phyloP scores from a whole-genome alignment of 1,284 basidiomycete species.

The Boletus calvinii region DNA sequence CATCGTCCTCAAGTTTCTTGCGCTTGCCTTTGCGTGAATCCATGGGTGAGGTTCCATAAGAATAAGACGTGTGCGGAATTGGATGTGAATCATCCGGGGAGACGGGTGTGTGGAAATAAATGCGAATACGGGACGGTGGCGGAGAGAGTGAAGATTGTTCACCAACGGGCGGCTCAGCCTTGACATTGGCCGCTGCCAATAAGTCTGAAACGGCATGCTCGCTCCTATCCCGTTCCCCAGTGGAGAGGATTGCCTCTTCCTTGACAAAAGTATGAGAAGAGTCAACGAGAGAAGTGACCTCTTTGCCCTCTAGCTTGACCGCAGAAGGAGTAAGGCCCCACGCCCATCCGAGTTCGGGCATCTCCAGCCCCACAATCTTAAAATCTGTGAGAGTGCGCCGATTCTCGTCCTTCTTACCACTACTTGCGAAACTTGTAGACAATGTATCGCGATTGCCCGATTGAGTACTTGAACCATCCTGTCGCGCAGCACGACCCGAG shows the following conservation, averaged over 20 bases:
- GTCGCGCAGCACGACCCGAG: constrained; percentile 50
- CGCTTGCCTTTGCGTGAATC: constrained; percentile 75
- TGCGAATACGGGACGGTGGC: constrained; percentile 75
- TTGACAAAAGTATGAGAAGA: constrained; percentile 37
- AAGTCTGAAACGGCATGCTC: constrained; percentile 26
- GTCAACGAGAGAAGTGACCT: constrained; percentile 29
- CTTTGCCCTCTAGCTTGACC: constrained; percentile 40
- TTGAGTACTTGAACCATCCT: constrained; percentile 45
- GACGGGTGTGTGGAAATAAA: constrained; percentile 85
- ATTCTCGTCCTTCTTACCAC: constrained; percentile 77
- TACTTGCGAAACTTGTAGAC: constrained; percentile 42
- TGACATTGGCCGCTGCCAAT: constrained; percentile 32
- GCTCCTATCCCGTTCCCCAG: constrained; percentile 34
- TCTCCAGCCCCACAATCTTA: constrained; percentile 88
- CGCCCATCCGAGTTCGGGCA: constrained; percentile 69
- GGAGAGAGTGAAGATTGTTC: constrained; percentile 39
- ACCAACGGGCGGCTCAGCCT: constrained; percentile 25
- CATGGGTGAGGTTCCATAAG: constrained; percentile 47
- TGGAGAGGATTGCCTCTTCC: constrained; percentile 38
- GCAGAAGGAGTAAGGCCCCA: constrained; percentile 59
- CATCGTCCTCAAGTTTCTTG: constrained; percentile 81
- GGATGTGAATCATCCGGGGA: constrained; percentile 74
- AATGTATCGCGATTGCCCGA: constrained; percentile 45
- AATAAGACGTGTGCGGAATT: constrained; percentile 52
- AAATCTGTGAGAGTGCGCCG: constrained; percentile 91